Evolutionary conservation across 208 protist species (phyloP), one percentile per base, ranked within the genome.

Genomic region (Novymonas esmeraldas): DNA sequence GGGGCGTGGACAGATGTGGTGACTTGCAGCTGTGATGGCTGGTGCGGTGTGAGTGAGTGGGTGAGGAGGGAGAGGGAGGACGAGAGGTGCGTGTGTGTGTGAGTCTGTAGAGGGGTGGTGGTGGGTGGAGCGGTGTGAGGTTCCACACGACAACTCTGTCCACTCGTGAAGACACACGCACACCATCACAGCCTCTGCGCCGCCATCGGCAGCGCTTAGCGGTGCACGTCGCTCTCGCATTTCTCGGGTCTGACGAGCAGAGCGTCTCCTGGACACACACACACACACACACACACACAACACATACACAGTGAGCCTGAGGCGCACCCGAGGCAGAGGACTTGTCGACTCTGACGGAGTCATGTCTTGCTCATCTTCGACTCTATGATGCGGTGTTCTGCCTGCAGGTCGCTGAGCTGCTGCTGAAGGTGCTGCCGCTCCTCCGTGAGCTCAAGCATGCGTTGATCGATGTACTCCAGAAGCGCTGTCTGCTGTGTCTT

Each of bases 381-480:
- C 63, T 54, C 24, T 51, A 72, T 48, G 73, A 76, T 48, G 45
- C 39, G 45, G 2, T 39, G 54, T 39, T 76, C 70, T 28, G 73
- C 74, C 14, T 79, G 34, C 31, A 90, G 58, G 24, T 70, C 71
- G 38, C 64, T 73, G 58, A 81, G 64, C 52, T 83, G 81, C 39
- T 73, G 76, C 28, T 61, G 70, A 60, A 93, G 57, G 51, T 80
- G 66, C 13, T 59, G 22, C 54, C 63, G 76, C 60, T 94, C 82
- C 34, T 79, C 72, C 49, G 89, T 80, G 10, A 91, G 73, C 10
- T 80, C 64, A 20, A 73, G 58, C 34, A 86, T 81, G n/a, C 76
- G 61, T 38, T 42, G 42, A 29, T 81, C 79, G 20, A 74, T 51
- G 64, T 67, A 64, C 28, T 70, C 50, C 18, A 72, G 44, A 5